Evolutionary conservation across 768 basidiomycete species (phyloP), one percentile per base, ranked within the genome.

Genomic region (Lactarius trivialis): DNA sequence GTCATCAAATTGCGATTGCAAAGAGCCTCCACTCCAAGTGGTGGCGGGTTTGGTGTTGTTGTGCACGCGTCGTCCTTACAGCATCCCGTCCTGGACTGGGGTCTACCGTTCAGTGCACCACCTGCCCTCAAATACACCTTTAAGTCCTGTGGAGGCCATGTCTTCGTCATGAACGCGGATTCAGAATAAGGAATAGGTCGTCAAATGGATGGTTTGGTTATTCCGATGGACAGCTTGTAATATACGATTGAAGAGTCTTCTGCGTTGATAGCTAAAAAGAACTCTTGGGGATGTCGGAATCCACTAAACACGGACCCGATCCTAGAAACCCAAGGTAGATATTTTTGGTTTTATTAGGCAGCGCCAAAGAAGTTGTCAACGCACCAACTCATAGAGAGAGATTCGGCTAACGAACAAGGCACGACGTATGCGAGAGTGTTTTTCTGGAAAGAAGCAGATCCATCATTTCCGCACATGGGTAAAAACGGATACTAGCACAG

Each of bases 341-440:
- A 2, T 14, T 11, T 32, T 53, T 11, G 15, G 14, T 45, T 24
- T 45, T 14, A 21, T 24, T 24, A 41, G 26, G 32, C 14, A 3
- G 8, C 21, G 2, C 37, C 37, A 45, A 21, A 45, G n/a, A n/a
- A 28, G 3, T 24, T n/a, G 30, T n/a, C 26, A 24, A 67, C 66
- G 55, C 26, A 67, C 67, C 65, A 67, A 26, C 26, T 21, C 52
- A 63, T 52, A 19, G 65, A 63, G 9, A 66, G 30, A 26, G 34
- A 55, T 41, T 66, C 65, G 34, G 48, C 28, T 21, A 63, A 37
- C 24, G 45, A 54, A 50, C 61, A 67, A 1, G 65, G 67, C 28
- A 67, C 56, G 12, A 66, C 61, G 45, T n/a, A 61, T 12, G 54
- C 45, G 17, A 15, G 33, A 1, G 39, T 26, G 34, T 50, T 32